Percentiles rank a stretch among this genome's conserved stretches.
Conservation (phyloP, 768 basidiomycete species). For the Agaricus subrufescens region DNA sequence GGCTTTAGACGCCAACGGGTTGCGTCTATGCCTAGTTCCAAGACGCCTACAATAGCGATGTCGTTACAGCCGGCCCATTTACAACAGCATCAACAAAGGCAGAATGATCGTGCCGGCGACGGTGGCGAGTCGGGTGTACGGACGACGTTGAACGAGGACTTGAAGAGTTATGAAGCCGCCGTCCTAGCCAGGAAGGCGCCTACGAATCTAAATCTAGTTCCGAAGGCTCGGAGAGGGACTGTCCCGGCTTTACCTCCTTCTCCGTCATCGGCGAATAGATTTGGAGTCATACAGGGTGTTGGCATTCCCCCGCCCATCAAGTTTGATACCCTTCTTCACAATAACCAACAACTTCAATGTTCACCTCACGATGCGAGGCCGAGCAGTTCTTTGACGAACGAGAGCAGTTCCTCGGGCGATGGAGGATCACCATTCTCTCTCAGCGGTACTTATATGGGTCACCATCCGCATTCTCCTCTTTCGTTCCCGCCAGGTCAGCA, state of each 20-base stretch:
- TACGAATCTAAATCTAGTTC: conserved; percentile 50
- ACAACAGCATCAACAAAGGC: conserved; percentile 15
- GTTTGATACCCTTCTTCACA: background rate
- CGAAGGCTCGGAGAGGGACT: conserved; percentile 30
- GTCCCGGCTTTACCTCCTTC: background rate
- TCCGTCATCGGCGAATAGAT: background rate
- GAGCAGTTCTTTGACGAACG: conserved; percentile 21
- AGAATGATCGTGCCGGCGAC: conserved; percentile 10
- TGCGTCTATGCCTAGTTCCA: conserved; percentile 61
- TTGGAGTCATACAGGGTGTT: conserved; percentile 2
- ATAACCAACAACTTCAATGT: background rate
- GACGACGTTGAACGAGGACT: conserved; percentile 50
- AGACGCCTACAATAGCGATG: conserved; percentile 47
- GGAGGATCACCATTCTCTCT: conserved; percentile 30
- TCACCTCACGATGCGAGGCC: conserved; percentile 11
- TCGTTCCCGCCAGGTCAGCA: background rate
- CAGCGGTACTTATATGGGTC: conserved; percentile 34
- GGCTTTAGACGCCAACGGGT: conserved; percentile 47
- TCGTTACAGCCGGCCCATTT: conserved; percentile 6
- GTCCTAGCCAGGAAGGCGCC: conserved; percentile 66
- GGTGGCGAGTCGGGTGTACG: conserved; percentile 27
- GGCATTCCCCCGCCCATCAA: background rate
- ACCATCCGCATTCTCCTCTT: background rate
- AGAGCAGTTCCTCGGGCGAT: conserved; percentile 26
- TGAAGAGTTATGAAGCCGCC: conserved; percentile 71